Evolutionary conservation across 2,329 filamentous ascomycete genomes (phyloP), one percentile per base, ranked within the genome.

Genomic region (Orbilia ellipsospora): DNA sequence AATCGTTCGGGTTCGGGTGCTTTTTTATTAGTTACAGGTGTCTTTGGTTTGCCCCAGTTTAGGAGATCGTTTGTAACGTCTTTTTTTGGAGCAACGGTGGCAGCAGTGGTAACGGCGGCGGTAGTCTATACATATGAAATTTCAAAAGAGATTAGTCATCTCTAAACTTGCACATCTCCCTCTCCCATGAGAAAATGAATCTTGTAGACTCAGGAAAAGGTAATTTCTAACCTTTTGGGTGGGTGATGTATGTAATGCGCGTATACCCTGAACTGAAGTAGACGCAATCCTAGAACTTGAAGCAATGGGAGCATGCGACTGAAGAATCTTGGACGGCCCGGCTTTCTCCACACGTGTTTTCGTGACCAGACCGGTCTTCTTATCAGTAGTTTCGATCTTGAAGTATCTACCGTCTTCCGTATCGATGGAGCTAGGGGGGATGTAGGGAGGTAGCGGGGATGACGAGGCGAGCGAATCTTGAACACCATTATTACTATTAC

Each of bases 331-430:
- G 1, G 57, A 12, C n/a, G 62, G 72, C 7, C 72, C 64, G 1
- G 52, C 59, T 18, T 40, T 60, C 20, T 75, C 72, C 31, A 75
- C 69, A 18, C 54, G 60, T 3, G 72, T 60, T 13, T 23, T 31
- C 10, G 72, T 75, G 13, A 60, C 28, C 6, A 42, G 15, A 13
- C 72, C 72, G 4, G 72, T 69, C 18, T 45, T 63, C 12, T 69
- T 64, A 20, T 75, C 64, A n/a, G 50, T 73, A 0, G 69, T 73
- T 23, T 62, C 48, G 50, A 73, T 4, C 23, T 63, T 73, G 20
- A 73, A 5, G 31, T 62, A 73, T 26, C 42, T 51, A 10, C 69
- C 69, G 4, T 57, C 56, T 8, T 75, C 72, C 10, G 64, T 60
- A 23, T 75, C 72, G 7, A 65, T 31, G 10, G 72, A 64, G 57